phyloP scores from a whole-genome alignment of 192 early-diverging fungal genomes.

The Umbelopsis sp. region DNA sequence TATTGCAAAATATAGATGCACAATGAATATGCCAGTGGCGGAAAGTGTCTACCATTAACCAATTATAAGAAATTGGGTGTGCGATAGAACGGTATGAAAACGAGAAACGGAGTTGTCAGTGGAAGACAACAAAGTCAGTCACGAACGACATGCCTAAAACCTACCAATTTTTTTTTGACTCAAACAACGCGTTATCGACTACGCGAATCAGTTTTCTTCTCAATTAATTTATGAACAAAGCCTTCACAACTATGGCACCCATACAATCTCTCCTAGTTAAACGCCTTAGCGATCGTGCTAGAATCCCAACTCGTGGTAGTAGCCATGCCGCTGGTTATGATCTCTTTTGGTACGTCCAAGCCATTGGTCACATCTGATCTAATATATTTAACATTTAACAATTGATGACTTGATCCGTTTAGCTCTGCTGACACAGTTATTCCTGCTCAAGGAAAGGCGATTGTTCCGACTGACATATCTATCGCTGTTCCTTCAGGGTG shows the following conservation, averaged over 20 bases:
- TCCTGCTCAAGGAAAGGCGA: constrained; percentile 72
- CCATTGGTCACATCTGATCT: neutral
- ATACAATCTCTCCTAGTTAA: constrained; percentile 63
- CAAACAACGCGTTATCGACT: neutral
- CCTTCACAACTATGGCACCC: constrained; percentile 1
- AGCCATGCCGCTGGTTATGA: constrained; percentile 91
- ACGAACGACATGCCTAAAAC: neutral
- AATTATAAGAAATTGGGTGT: too few species aligned
- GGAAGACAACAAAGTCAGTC: neutral
- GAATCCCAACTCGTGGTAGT: constrained; percentile 82
- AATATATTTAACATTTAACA: neutral
- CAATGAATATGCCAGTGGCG: too few species aligned
- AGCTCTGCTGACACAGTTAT: constrained; percentile 66
- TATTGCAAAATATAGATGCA: too few species aligned
- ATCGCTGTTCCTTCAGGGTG: constrained; percentile 84
- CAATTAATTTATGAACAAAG: neutral
- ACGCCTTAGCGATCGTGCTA: constrained; percentile 67
- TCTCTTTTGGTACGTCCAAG: constrained; percentile 66
- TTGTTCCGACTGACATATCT: constrained; percentile 86
- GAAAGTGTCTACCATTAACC: too few species aligned
- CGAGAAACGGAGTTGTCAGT: too few species aligned
- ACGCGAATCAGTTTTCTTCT: neutral
- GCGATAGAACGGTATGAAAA: too few species aligned
- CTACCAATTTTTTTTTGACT: neutral
- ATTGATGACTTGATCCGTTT: neutral